Conservation (phyloP, 2,329 filamentous ascomycete genomes). For the Aspergillus hortae region DNA sequence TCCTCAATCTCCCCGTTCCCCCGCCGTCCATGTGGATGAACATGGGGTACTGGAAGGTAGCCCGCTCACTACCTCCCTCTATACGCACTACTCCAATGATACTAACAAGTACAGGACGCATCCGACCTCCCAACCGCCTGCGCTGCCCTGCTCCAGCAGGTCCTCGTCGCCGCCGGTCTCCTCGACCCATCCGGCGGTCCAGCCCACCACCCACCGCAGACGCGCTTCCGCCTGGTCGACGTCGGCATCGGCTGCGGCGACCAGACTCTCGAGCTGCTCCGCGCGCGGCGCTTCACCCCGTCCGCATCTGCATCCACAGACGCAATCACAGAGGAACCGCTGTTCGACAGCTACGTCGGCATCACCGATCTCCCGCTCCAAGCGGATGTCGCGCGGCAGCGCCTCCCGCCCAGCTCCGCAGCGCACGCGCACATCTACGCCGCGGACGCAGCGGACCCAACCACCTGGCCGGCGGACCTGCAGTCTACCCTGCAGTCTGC, state of each 20-base stretch:
- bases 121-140: slow-evolving; percentile 47
- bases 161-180: slow-evolving; percentile 46
- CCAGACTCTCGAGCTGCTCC: slow-evolving; percentile 47
- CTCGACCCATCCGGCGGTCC: slow-evolving; percentile 15
- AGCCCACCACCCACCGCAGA: slow-evolving; percentile 4
- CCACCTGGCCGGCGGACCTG: slow-evolving; percentile 33
- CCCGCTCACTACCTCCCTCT: neutral
- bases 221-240: slow-evolving; percentile 39
- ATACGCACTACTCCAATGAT: neutral
- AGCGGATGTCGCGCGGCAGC: slow-evolving; percentile 31
- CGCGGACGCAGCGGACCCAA: slow-evolving; percentile 50
- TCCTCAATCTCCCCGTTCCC: slow-evolving; percentile 50
- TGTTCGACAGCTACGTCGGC: slow-evolving; percentile 49
- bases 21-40: slow-evolving; percentile 61
- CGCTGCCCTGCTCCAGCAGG: slow-evolving; percentile 46
- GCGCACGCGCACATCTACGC: slow-evolving; percentile 38
- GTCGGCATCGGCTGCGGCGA: slow-evolving; percentile 60
- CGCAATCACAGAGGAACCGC: slow-evolving; percentile 1
- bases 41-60: slow-evolving; percentile 56
- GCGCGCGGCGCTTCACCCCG: slow-evolving; percentile 12
- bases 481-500: neutral
- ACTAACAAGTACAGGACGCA: slow-evolving; percentile 19
- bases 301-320: too few relatives aligned
- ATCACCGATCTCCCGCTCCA: slow-evolving; percentile 51
- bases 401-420: slow-evolving; percentile 6